phyloP scores from a whole-genome alignment of 306 rosid species.

The Ceratonia siliqua region DNA sequence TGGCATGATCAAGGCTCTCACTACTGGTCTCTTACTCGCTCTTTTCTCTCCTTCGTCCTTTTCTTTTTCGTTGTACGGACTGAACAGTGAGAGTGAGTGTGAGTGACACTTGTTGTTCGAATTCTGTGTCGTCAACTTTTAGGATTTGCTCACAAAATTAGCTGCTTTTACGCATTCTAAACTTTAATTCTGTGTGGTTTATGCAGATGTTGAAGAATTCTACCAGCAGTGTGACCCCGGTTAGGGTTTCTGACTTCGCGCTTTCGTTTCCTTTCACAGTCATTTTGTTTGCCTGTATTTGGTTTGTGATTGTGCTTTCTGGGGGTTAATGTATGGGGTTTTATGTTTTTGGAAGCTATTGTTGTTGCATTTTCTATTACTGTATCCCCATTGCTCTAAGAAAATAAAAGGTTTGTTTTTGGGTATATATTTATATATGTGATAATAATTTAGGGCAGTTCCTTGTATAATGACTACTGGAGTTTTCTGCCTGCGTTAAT shows the following conservation, averaged over 20 bases:
- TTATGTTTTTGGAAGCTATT: not conserved
- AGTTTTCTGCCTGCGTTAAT: not conserved
- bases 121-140: slow-evolving; percentile 1
- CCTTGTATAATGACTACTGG: not conserved
- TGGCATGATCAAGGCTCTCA: slow-evolving; percentile 59
- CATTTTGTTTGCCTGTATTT: not conserved
- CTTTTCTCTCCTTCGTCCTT: not conserved
- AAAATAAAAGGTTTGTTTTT: not conserved
- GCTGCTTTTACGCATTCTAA: not conserved
- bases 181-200: not conserved
- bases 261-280: not conserved
- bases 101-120: not conserved
- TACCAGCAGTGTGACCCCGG: slow-evolving; percentile 64
- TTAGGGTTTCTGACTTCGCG: slow-evolving; percentile 39
- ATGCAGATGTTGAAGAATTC: slow-evolving; percentile 54
- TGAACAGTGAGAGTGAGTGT: not conserved
- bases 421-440: not conserved
- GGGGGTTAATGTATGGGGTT: not conserved
- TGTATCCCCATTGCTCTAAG: not conserved
- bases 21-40: slow-evolving; percentile 40
- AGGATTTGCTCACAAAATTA: not conserved
- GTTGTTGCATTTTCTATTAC: not conserved
- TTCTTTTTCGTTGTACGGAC: not conserved
- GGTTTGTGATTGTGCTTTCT: not conserved
- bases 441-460: not conserved